Base-by-base conservation (phyloP, 495 filamentous ascomycete genomes). In the Penicillium robsamsonii region DNA sequence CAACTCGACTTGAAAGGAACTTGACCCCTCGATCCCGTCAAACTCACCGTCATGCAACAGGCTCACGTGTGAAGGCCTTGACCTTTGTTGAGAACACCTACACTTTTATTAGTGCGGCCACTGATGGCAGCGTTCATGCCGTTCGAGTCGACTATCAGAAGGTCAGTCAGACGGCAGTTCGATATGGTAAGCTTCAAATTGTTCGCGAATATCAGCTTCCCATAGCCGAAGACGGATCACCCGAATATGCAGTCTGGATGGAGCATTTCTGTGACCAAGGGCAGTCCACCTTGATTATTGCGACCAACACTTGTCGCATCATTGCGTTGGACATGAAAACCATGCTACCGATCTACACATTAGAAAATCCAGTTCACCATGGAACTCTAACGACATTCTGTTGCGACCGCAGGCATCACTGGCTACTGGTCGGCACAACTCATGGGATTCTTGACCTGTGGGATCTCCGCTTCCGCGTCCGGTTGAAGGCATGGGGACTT, bases 41-140 rank as follows among this genome's bases (percentile, higher is more conserved):
- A 63, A 97, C 89, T 0, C 85, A 95, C 70, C 85, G 76, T 53
- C 91, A 96, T 69, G 80, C 81, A 1, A 51, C 73, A 5, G 87
- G 85, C 3, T 81, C 86, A 0, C 87, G 84, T 53, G 88, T 97
- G 8, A 87, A 88, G 24, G 84, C 90, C 7, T 64, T 97, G 22
- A 89, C 87, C 48, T 97, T 97, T 68, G 82, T 99, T 31, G 92
- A 97, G 63, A 91, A 95, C 57, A 97, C 95, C 0, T 89, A 97
- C 70, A 90, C 86, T 18, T 97, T 97, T 65, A 78, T 95, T 58
- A 96, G 89, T 60, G 92, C 87, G 44, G 92, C 89, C 6, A 90
- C 82, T 20, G 94, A 99, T 70, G 95, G 95, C 7, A 93, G 86
- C 59, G 85, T 99, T 13, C 86, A 96, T 69, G 86, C 95, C 5